phyloP scores from a whole-genome alignment of 2,329 filamentous ascomycete species.

The Davidsoniella neocaledoniae region DNA sequence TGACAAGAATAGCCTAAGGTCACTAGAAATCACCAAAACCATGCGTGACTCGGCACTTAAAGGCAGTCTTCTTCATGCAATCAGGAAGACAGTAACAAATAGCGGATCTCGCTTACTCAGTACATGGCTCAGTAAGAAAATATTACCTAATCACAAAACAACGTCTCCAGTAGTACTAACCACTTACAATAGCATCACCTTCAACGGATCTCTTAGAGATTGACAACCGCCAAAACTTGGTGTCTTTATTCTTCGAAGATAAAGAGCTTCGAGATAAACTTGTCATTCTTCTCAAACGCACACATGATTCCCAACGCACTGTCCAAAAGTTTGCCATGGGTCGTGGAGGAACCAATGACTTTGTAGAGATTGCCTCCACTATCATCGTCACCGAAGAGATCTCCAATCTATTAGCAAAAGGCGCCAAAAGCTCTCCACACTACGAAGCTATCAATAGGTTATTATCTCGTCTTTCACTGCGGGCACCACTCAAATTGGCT shows the following conservation, averaged over 20 bases:
- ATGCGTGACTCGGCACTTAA: conserved; percentile 62
- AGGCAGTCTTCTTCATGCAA: conserved; percentile 78
- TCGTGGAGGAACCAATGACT: conserved; percentile 78
- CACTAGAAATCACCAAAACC: conserved; percentile 77
- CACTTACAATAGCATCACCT: conserved; percentile 38
- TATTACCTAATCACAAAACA: background rate
- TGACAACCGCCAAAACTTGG: conserved; percentile 62
- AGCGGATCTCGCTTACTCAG: conserved; percentile 73
- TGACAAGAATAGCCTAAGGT: conserved; percentile 78
- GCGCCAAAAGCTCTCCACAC: background rate
- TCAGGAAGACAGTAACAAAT: conserved; percentile 78
- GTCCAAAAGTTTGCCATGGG: conserved; percentile 90
- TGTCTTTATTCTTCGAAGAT: conserved; percentile 54
- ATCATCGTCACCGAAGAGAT: conserved; percentile 59
- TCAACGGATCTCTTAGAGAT: conserved; percentile 76
- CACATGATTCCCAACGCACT: conserved; percentile 73
- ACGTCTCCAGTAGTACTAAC: conserved; percentile 15
- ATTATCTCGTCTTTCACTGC: conserved; percentile 44
- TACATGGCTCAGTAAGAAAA: conserved; percentile 51
- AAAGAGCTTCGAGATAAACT: conserved; percentile 54
- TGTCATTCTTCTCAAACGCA: conserved; percentile 50
- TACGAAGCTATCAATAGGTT: conserved; percentile 27
- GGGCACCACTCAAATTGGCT: conserved; percentile 51
- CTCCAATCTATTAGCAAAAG: conserved; percentile 22
- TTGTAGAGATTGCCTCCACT: conserved; percentile 68